Evolutionary conservation across 192 early-diverging fungal species (phyloP).

Genomic region (Gamsiella multidivaricata): DNA sequence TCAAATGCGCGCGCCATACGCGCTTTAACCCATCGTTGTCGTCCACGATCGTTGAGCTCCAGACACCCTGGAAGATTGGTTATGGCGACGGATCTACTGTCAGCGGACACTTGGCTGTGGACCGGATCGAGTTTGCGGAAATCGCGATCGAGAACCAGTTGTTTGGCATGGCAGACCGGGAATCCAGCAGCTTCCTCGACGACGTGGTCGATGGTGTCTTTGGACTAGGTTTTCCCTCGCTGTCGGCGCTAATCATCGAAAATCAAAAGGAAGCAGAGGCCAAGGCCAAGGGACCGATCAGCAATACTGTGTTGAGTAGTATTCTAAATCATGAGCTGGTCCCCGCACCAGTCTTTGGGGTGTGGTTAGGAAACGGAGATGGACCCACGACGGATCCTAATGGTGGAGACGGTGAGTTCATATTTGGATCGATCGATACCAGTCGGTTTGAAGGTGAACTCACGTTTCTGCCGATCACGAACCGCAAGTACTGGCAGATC

Average conservation of each 20-base stretch:
- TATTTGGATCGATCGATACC: constrained; percentile 69
- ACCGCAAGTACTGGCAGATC: constrained; percentile 67
- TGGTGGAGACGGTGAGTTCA: constrained; percentile 64
- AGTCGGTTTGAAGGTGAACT: constrained; percentile 61
- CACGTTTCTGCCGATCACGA: constrained; percentile 63
- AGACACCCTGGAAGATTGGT: constrained; percentile 48
- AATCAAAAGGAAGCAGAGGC: not conserved
- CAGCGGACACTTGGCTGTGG: constrained; percentile 47
- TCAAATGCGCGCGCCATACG: constrained; percentile 19
- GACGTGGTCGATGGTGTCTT: constrained; percentile 73
- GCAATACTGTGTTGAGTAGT: constrained; percentile 64
- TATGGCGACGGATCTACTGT: constrained; percentile 62
- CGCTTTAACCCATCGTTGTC: constrained; percentile 39
- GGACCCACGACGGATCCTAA: constrained; percentile 29
- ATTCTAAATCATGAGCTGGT: constrained; percentile 65
- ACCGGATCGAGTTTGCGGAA: constrained; percentile 68
- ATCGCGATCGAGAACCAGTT: constrained; percentile 66
- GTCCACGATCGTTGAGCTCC: constrained; percentile 19
- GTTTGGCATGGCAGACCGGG: constrained; percentile 69
- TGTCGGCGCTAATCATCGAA: constrained; percentile 36
- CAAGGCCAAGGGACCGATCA: constrained; percentile 9
- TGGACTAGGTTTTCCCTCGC: constrained; percentile 67
- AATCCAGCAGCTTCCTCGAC: constrained; percentile 67
- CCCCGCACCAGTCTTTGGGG: constrained; percentile 74
- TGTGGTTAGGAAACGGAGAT: constrained; percentile 68